phyloP scores from a whole-genome alignment of 2,329 filamentous ascomycete species.

The Diaporthe amygdali region DNA sequence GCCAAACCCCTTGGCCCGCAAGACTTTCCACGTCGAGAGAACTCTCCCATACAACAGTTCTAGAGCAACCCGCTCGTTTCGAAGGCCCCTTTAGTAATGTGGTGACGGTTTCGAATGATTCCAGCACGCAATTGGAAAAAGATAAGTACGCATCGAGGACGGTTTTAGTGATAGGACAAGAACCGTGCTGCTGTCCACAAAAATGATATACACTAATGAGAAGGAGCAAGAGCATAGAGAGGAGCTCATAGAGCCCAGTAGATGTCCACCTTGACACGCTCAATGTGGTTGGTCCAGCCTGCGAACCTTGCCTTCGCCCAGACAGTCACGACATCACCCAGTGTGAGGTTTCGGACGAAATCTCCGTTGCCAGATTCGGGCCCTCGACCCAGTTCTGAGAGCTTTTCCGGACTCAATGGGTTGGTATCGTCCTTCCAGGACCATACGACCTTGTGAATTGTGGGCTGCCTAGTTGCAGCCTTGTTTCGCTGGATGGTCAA shows the following conservation, averaged over 20 bases:
- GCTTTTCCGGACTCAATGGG: constrained; percentile 44
- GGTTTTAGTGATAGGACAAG: not conserved
- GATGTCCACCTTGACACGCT: constrained; percentile 57
- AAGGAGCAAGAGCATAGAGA: not conserved
- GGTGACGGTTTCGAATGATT: not conserved
- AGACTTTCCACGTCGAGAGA: too few species aligned
- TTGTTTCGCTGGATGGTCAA: constrained; percentile 56
- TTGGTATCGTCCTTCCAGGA: constrained; percentile 53
- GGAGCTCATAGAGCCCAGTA: constrained; percentile 58
- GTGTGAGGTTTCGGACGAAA: constrained; percentile 59
- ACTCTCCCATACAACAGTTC: not conserved
- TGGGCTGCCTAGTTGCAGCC: constrained; percentile 38
- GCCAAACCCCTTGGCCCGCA: not conserved
- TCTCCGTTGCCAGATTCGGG: constrained; percentile 54
- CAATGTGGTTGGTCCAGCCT: constrained; percentile 58
- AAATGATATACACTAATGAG: not conserved
- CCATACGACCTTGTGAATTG: constrained; percentile 59
- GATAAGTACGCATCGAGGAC: not conserved
- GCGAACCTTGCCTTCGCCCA: constrained; percentile 65
- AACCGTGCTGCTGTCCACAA: not conserved
- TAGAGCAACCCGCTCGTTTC: not conserved
- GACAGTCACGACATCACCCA: constrained; percentile 67
- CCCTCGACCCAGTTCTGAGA: constrained; percentile 54
- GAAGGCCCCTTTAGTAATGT: too few species aligned
- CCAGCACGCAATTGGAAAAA: not conserved